These are phyloP conservation scores for Cytospora chrysosperma DNA, from an alignment of 2,329 filamentous ascomycete species.

Conservation along the genomic window DNA sequence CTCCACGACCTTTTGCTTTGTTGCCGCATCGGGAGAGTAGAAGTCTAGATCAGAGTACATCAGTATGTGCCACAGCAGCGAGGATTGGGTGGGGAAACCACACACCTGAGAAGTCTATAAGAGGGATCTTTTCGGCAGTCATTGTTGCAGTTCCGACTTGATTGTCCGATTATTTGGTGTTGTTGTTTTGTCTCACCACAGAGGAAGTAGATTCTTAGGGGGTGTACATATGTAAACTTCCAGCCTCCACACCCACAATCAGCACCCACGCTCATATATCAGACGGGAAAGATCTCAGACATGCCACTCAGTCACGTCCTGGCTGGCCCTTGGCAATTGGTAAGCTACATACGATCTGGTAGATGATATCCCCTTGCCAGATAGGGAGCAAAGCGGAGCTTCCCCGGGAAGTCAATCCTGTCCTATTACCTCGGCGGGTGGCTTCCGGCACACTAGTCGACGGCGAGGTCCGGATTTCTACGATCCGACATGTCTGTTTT, in stretches of 20 bases:
- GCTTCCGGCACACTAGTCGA: background rate
- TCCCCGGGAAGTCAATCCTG: background rate
- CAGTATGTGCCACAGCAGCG: background rate
- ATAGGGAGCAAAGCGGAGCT: background rate
- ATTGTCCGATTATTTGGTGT: no score
- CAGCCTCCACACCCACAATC: no score
- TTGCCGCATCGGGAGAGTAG: slow-evolving; percentile 19
- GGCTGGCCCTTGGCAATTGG: background rate
- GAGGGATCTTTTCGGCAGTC: slow-evolving; percentile 17
- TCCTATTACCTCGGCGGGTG: background rate
- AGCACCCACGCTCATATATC: background rate
- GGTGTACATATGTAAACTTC: no score
- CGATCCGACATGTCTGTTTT: background rate
- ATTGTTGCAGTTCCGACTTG: background rate
- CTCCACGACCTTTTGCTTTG: slow-evolving; percentile 33
- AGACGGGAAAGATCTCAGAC: background rate
- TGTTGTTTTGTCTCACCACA: no score
- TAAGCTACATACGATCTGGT: background rate
- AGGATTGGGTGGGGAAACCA: no score
- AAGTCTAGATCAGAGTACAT: background rate
- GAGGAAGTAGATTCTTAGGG: background rate
- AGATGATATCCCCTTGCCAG: background rate
- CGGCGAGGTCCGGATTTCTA: background rate
- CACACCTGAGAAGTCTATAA: slow-evolving; percentile 21
- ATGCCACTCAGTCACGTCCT: background rate